Evolutionary conservation across 176 grass and related monocot genomes (phyloP).

Genomic region (Canna indica): DNA sequence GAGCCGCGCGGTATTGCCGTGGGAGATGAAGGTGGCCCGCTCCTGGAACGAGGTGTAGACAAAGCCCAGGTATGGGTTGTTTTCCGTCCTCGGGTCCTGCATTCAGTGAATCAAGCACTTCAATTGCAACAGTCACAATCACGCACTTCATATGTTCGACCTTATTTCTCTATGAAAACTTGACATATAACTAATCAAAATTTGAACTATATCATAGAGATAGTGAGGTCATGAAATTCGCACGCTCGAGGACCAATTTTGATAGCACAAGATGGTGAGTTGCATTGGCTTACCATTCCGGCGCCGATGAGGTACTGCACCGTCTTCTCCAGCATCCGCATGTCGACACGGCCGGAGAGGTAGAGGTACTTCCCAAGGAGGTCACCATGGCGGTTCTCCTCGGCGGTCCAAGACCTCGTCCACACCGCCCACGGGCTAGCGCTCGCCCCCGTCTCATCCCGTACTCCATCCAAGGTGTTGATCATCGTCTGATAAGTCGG

Average conservation of each 20-base stretch:
- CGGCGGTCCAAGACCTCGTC: slow-evolving; percentile 81
- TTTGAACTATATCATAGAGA: neutral
- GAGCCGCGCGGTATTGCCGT: slow-evolving; percentile 80
- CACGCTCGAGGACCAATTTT: neutral
- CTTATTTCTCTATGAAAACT: neutral
- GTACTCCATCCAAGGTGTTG: slow-evolving; percentile 84
- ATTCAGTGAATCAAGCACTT: neutral
- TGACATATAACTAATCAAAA: neutral
- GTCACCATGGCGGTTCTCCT: slow-evolving; percentile 95
- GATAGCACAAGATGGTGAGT: neutral
- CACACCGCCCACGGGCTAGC: slow-evolving; percentile 72
- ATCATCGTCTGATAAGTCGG: slow-evolving; percentile 99
- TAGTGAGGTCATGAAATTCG: too few species aligned
- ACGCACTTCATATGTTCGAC: neutral
- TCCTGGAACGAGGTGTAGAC: slow-evolving; percentile 99
- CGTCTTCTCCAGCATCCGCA: slow-evolving; percentile 79
- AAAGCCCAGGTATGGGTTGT: slow-evolving; percentile 87
- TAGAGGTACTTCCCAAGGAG: slow-evolving; percentile 75
- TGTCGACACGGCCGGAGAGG: slow-evolving; percentile 85
- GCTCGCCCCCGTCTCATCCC: slow-evolving; percentile 93
- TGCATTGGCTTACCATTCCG: slow-evolving; percentile 50
- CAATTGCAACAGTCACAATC: neutral
- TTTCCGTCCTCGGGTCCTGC: slow-evolving; percentile 77
- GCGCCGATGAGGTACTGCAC: slow-evolving; percentile 92
- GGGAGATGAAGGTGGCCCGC: slow-evolving; percentile 74